These are phyloP conservation scores for Barnettozyma populi DNA, from an alignment of 805 yeast genomes.

Conservation along the genomic window DNA sequence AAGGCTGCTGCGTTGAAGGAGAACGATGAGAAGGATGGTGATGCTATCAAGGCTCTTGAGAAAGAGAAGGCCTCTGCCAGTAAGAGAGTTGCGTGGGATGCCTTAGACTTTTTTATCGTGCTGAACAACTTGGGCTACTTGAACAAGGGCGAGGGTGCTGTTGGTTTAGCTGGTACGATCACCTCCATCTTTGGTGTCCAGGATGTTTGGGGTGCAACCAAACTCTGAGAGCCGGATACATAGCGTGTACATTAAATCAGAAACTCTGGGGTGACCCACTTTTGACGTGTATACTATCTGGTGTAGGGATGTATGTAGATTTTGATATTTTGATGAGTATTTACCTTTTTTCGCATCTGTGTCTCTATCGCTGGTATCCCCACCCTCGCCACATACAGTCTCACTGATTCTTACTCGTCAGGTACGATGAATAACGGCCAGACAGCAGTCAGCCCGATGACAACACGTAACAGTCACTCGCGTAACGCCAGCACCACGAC, in stretches of 20 bases:
- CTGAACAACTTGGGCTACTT: slow-evolving; percentile 58
- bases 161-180: slow-evolving; percentile 79
- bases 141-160: slow-evolving; percentile 66
- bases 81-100: slow-evolving; percentile 70
- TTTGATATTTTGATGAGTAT: neutral
- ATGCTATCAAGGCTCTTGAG: slow-evolving; percentile 2
- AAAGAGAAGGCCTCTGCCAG: slow-evolving; percentile 43
- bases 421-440: neutral
- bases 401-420: neutral
- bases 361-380: too few species aligned
- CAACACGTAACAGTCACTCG: neutral
- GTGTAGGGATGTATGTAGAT: neutral
- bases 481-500: neutral
- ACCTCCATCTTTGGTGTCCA: slow-evolving; percentile 76
- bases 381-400: neutral
- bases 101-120: slow-evolving; percentile 71
- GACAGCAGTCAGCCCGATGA: slow-evolving; percentile 6
- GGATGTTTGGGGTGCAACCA: slow-evolving; percentile 58
- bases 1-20: slow-evolving; percentile 1
- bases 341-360: neutral
- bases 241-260: neutral
- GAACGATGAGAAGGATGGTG: neutral
- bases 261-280: neutral
- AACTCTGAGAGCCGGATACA: slow-evolving; percentile 11
- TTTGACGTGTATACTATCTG: neutral